These are phyloP conservation scores for Fusarium hainanense DNA, from an alignment of 2,329 filamentous ascomycete species.

Conservation along the genomic window DNA sequence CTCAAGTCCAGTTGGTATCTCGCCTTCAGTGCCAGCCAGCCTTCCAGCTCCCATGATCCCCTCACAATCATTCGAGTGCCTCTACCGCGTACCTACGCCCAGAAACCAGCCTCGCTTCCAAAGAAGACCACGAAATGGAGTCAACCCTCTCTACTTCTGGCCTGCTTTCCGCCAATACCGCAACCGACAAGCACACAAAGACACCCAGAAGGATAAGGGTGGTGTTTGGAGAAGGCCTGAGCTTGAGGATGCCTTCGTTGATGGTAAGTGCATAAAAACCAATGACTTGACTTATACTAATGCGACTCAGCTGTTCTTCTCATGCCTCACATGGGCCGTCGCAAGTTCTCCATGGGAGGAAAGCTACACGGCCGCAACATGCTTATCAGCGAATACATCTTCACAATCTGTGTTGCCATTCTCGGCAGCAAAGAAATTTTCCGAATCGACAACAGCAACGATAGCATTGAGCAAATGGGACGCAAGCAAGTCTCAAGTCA, in stretches of 20 bases:
- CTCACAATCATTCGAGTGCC: constrained; percentile 59
- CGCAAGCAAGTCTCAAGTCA: constrained; percentile 77
- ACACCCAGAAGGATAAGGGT: constrained; percentile 67
- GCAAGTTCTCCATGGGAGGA: constrained; percentile 73
- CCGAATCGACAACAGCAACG: constrained; percentile 57
- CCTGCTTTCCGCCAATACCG: constrained; percentile 74
- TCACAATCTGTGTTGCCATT: constrained; percentile 53
- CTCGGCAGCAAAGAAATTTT: constrained; percentile 58
- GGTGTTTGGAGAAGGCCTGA: constrained; percentile 65
- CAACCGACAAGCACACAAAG: constrained; percentile 72
- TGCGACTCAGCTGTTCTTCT: constrained; percentile 67
- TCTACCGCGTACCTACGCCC: constrained; percentile 53
- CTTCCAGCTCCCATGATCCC: constrained; percentile 64
- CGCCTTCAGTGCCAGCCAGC: constrained; percentile 59
- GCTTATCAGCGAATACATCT: constrained; percentile 76
- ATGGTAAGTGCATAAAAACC: constrained; percentile 61
- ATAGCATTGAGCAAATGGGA: constrained; percentile 60
- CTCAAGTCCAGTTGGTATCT: constrained; percentile 56
- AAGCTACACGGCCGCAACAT: constrained; percentile 76
- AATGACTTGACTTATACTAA: constrained; percentile 32
- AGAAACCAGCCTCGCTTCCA: constrained; percentile 52
- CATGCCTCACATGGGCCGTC: constrained; percentile 73
- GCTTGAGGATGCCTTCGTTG: constrained; percentile 74
- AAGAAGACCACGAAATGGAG: constrained; percentile 51
- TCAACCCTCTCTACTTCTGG: constrained; percentile 71